Conservation (phyloP, 345 rosid genomes). For the Stellera chamaejasme region DNA sequence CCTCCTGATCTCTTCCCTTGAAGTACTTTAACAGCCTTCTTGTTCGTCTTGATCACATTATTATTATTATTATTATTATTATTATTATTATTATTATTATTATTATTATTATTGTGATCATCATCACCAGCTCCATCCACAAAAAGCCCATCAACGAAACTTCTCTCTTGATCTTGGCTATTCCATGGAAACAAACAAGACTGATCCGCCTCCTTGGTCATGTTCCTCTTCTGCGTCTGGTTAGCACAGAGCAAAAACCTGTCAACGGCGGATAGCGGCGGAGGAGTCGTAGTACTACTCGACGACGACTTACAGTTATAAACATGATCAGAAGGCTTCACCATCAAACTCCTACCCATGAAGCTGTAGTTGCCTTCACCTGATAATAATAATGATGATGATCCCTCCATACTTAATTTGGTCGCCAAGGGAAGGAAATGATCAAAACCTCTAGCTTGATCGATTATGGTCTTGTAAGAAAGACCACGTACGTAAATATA, state of each 20-base stretch:
- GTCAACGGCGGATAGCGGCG: slow-evolving; percentile 75
- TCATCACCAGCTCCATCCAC: slow-evolving; percentile 17
- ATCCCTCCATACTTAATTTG: slow-evolving; percentile 46
- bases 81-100: too few relatives aligned
- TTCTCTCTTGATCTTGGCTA: slow-evolving; percentile 25
- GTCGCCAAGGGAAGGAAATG: too few relatives aligned
- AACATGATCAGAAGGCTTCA: slow-evolving; percentile 5
- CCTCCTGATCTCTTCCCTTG: slow-evolving; percentile 32
- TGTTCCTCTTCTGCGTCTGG: slow-evolving; percentile 16
- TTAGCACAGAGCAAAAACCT: slow-evolving; percentile 39
- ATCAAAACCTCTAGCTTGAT: slow-evolving; percentile 7
- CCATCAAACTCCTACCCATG: slow-evolving; percentile 13
- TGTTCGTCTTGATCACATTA: slow-evolving; percentile 18
- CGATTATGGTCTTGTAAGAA: slow-evolving; percentile 13
- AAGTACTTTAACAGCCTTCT: slow-evolving; percentile 15
- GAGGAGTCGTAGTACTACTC: too few relatives aligned
- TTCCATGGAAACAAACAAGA: slow-evolving; percentile 11
- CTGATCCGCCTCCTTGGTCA: slow-evolving; percentile 13
- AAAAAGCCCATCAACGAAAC: slow-evolving; percentile 24
- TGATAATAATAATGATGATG: too few relatives aligned
- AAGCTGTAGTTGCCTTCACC: slow-evolving; percentile 3
- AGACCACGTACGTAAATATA: too few relatives aligned
- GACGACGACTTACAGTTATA: slow-evolving; percentile 26
- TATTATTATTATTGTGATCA: too few relatives aligned
- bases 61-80: too few relatives aligned